Evolutionary conservation across 2,329 filamentous ascomycete species (phyloP).

Genomic region (Dactylellina parvicollis): DNA sequence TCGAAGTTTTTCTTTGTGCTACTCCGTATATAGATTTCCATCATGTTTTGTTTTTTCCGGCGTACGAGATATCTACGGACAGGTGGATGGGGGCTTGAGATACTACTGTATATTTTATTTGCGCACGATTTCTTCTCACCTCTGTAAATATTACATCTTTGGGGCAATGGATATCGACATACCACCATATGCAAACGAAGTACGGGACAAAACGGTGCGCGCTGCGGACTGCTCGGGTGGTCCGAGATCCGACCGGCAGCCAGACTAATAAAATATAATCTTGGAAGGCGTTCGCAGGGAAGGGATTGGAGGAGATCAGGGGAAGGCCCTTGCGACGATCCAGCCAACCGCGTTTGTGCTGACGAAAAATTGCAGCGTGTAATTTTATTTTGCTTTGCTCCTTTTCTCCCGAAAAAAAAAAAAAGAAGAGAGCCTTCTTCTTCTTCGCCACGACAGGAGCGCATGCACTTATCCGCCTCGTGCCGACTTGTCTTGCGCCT

Average conservation of each 20-base stretch:
- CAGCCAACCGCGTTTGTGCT: slow-evolving; percentile 44
- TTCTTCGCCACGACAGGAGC: not conserved
- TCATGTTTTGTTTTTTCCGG: slow-evolving; percentile 27
- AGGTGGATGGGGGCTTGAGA: slow-evolving; percentile 26
- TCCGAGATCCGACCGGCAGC: too few relatives aligned
- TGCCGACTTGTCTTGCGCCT: slow-evolving; percentile 36
- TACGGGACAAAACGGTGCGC: not conserved
- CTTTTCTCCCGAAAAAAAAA: not conserved
- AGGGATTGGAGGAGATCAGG: slow-evolving; percentile 25
- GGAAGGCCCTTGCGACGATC: slow-evolving; percentile 35
- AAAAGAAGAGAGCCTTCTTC: not conserved
- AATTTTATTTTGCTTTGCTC: slow-evolving; percentile 30
- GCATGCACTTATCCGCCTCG: slow-evolving; percentile 41
- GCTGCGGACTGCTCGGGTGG: slow-evolving; percentile 17
- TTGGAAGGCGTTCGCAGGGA: slow-evolving; percentile 10
- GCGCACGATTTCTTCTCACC: slow-evolving; percentile 1
- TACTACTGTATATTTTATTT: not conserved
- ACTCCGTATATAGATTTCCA: not conserved
- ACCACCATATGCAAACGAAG: not conserved
- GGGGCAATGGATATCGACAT: not conserved
- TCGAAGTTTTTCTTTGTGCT: not conserved
- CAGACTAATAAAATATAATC: slow-evolving; percentile 6
- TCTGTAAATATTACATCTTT: slow-evolving; percentile 41
- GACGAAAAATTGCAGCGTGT: slow-evolving; percentile 28
- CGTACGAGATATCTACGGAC: slow-evolving; percentile 52